phyloP scores from a whole-genome alignment of 495 filamentous ascomycete genomes.

The Lasiosphaeria ovina region DNA sequence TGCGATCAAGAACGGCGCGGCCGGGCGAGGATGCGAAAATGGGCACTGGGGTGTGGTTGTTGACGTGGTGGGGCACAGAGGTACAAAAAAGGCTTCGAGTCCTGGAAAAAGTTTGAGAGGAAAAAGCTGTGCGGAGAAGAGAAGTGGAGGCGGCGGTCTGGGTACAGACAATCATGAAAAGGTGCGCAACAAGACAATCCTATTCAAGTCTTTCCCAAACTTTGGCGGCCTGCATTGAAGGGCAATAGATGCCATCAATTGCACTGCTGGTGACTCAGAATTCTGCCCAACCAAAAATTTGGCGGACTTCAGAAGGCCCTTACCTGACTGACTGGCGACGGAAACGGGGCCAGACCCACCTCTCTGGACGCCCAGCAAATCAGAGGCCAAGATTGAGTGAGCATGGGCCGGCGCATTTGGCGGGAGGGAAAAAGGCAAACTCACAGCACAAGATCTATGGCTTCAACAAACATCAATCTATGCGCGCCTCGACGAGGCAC shows the following conservation, averaged over 20 bases:
- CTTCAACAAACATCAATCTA: too few relatives aligned
- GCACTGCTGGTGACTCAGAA: constrained; percentile 10
- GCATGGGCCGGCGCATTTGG: too few relatives aligned
- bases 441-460: neutral
- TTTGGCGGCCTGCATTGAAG: neutral
- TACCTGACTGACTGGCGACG: neutral
- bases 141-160: constrained; percentile 21
- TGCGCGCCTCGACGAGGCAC: too few relatives aligned
- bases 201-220: neutral
- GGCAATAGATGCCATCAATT: neutral
- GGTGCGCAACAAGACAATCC: neutral
- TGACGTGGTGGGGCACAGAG: constrained; percentile 1
- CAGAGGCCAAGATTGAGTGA: neutral
- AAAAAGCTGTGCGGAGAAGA: constrained; percentile 19
- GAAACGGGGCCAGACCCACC: neutral
- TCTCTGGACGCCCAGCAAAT: neutral
- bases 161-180: constrained; percentile 21
- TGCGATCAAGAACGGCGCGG: constrained; percentile 10
- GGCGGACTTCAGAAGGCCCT: neutral
- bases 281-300: constrained; percentile 11
- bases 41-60: constrained; percentile 14
- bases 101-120: constrained; percentile 11
- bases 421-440: neutral
- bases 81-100: constrained; percentile 16
- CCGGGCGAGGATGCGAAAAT: constrained; percentile 21